Percentiles rank a stretch among this genome's conserved stretches.
These are phyloP conservation scores for Acanthamoeba healyi DNA, from an alignment of 208 protist genomes.

Conservation along the genomic window DNA sequence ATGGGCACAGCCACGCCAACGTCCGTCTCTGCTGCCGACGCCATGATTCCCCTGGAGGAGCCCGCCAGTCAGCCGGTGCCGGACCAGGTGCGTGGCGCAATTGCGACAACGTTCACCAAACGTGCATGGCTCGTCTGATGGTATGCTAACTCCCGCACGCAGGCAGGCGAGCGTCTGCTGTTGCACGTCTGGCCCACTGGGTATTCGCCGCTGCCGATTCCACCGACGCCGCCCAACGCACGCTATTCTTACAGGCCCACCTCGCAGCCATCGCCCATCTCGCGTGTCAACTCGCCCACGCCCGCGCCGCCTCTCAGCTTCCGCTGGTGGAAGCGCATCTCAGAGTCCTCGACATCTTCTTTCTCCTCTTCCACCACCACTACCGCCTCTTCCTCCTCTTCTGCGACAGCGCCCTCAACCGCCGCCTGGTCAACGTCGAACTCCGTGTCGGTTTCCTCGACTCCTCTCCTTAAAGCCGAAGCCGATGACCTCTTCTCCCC, in stretches of 20 bases:
- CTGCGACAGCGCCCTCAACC: no score
- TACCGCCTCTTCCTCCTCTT: neutral
- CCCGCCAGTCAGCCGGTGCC: neutral
- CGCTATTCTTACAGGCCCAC: neutral
- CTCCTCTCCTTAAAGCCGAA: no score
- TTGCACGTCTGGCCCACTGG: neutral
- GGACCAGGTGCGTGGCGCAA: no score
- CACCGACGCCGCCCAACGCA: neutral
- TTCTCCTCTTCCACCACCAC: neutral
- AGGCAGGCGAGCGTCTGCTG: neutral
- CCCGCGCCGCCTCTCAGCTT: constrained; percentile 11
- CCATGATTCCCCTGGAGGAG: neutral
- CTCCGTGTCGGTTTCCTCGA: neutral
- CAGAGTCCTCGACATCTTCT: neutral
- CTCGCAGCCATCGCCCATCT: neutral
- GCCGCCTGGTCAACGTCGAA: neutral
- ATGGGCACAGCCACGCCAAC: no score
- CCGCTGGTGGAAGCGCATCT: constrained; percentile 36
- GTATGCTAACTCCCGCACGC: neutral
- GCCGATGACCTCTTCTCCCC: neutral
- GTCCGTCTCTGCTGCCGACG: neutral
- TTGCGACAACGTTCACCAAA: no score
- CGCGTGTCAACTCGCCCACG: neutral
- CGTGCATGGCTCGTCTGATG: no score
- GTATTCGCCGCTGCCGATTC: neutral